phyloP scores from a whole-genome alignment of 345 rosid species.

The Camelina hispida region DNA sequence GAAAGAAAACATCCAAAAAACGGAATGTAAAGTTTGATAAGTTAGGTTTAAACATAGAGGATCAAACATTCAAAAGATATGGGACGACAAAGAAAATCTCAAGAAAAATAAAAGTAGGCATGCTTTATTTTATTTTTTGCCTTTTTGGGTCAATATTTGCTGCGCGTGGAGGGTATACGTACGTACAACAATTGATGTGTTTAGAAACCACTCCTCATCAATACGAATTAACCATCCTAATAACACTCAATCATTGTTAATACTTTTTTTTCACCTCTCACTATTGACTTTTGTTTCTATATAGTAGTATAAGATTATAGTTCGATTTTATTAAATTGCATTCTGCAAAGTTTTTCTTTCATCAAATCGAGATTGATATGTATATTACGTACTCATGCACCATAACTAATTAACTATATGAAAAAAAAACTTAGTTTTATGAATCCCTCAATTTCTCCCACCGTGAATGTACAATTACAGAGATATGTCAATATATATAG shows the following conservation, averaged over 20 bases:
- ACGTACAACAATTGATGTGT: constrained; percentile 44
- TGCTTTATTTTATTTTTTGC: constrained; percentile 20
- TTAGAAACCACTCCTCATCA: constrained; percentile 41
- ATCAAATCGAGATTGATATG: background rate
- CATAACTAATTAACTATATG: background rate
- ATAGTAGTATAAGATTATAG: background rate
- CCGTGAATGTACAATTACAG: constrained; percentile 9
- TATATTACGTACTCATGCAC: constrained; percentile 22
- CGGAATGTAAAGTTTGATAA: background rate
- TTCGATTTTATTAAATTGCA: background rate
- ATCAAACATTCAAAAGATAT: constrained; percentile 26
- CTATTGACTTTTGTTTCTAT: constrained; percentile 37
- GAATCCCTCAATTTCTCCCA: background rate
- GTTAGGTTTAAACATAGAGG: constrained; percentile 21
- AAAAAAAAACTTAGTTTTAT: background rate
- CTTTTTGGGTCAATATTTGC: constrained; percentile 38
- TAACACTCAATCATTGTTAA: constrained; percentile 33
- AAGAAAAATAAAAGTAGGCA: constrained; percentile 37
- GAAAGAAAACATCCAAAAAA: background rate
- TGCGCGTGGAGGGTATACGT: constrained; percentile 43
- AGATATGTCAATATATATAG: background rate
- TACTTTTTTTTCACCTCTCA: constrained; percentile 17
- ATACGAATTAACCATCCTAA: constrained; percentile 36
- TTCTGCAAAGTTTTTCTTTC: background rate
- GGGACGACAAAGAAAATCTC: constrained; percentile 36